Conservation (phyloP, 768 basidiomycete species). For the Rhodocollybia butyracea region DNA sequence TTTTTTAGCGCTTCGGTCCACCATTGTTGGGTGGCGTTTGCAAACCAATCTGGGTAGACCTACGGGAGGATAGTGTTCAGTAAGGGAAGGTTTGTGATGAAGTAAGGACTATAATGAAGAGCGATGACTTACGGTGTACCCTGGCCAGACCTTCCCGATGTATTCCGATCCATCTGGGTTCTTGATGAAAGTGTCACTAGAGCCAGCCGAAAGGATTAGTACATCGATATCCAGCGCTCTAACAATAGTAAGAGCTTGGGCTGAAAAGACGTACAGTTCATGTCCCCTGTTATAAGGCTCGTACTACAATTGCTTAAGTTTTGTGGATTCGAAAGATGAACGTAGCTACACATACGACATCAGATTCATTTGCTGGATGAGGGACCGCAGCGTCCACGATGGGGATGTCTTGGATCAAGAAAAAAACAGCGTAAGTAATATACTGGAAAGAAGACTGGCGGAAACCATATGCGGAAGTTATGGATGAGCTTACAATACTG, state of each 20-base stretch:
- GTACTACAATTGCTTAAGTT: slow-evolving; percentile 46
- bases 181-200: slow-evolving; percentile 65
- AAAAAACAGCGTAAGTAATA: too few relatives aligned
- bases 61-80: slow-evolving; percentile 16
- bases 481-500: slow-evolving; percentile 51
- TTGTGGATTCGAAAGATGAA: not conserved
- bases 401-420: slow-evolving; percentile 55
- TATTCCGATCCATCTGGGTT: slow-evolving; percentile 74
- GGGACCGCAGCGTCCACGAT: slow-evolving; percentile 67
- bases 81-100: not conserved
- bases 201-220: too few relatives aligned
- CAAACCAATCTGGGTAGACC: slow-evolving; percentile 66
- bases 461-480: too few relatives aligned
- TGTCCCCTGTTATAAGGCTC: slow-evolving; percentile 61
- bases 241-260: not conserved
- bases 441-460: too few relatives aligned
- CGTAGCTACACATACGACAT: slow-evolving; percentile 45
- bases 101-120: too few relatives aligned
- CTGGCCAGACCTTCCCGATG: slow-evolving; percentile 77
- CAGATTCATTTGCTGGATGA: slow-evolving; percentile 53
- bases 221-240: too few relatives aligned
- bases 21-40: slow-evolving; percentile 45
- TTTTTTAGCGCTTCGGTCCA: slow-evolving; percentile 62
- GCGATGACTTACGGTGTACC: slow-evolving; percentile 57
- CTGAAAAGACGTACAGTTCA: slow-evolving; percentile 44